Evolutionary conservation across 495 filamentous ascomycete genomes (phyloP), one percentile per base, ranked within the genome.

Genomic region (Talaromyces adpressus): DNA sequence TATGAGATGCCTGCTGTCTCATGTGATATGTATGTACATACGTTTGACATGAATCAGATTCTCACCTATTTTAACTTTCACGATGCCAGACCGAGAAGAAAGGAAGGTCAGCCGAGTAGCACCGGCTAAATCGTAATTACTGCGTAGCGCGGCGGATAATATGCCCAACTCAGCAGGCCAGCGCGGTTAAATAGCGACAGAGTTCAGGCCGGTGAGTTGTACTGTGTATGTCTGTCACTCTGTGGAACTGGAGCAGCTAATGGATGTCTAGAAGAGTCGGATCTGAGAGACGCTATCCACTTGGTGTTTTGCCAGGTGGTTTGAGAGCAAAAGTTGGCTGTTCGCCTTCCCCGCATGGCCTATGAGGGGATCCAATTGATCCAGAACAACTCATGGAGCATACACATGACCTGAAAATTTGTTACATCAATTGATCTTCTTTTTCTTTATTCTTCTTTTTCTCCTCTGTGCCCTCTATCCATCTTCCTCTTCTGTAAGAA

Each of bases 351-450:
- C 52, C 52, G 52, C 52, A 56, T 56, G 12, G 36, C 36, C 36
- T 41, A 29, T 56, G 52, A 56, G 52, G 20, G 52, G 52, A 56
- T 56, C 41, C 4, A 18, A 18, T 14, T 12, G 34, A 11, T n/a
- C n/a, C 12, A 4, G 22, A 18, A 23, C 16, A 34, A 18, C n/a
- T 22, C 29, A 59, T 16, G 6, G 18, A 11, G 12, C 29, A 11
- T 30, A 30, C 59, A 51, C 32, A 61, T 61, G 59, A 61, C 59
- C 59, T 49, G 59, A 39, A 61, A 61, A 61, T 61, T 47, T 61
- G 20, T 11, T 25, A 27, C 14, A 59, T 8, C 27, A 7, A 2
- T 56, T 56, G 7, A 6, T 14, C 6, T 12, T 18, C 16, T 56
- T 27, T 27, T n/a, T 29, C 14, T 16, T 20, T 56, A 51, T 2